phyloP scores from a whole-genome alignment of 768 basidiomycete genomes.

The Trametes coccinea region DNA sequence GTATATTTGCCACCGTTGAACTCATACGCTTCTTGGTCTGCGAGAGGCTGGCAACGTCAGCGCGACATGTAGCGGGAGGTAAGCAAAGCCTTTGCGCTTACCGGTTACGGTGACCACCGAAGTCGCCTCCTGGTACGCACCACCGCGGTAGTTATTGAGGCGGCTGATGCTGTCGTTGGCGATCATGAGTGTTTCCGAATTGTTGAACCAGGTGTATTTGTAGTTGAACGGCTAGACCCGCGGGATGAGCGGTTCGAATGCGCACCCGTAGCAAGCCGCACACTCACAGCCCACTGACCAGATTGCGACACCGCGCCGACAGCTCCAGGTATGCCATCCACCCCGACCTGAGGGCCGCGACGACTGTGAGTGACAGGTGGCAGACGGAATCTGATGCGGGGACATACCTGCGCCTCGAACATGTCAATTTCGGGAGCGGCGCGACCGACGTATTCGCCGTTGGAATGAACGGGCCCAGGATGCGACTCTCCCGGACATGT shows the following conservation, averaged over 20 bases:
- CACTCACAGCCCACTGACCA: conserved; percentile 74
- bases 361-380: conserved; percentile 73
- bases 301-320: conserved; percentile 59
- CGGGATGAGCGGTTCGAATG: background rate
- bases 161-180: conserved; percentile 48
- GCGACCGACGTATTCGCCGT: conserved; percentile 63
- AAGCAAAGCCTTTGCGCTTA: background rate
- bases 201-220: conserved; percentile 69
- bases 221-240: conserved; percentile 69
- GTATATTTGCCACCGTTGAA: conserved; percentile 53
- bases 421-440: conserved; percentile 73
- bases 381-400: conserved; percentile 38
- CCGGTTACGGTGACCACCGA: conserved; percentile 39
- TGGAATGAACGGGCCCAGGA: conserved; percentile 50
- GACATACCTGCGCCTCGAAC: conserved; percentile 63
- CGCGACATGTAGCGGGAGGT: background rate
- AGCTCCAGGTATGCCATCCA: conserved; percentile 41
- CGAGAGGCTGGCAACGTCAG: conserved; percentile 7
- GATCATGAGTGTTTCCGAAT: conserved; percentile 57
- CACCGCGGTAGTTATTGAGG: conserved; percentile 72
- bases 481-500: conserved; percentile 51
- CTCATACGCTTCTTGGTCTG: conserved; percentile 74
- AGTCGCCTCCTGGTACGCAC: conserved; percentile 78
- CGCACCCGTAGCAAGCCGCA: background rate
- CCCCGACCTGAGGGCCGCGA: conserved; percentile 73